Evolutionary conservation across 1,284 basidiomycete genomes (phyloP), one percentile per base, ranked within the genome.

Genomic region (Macrocystidia cucumis): DNA sequence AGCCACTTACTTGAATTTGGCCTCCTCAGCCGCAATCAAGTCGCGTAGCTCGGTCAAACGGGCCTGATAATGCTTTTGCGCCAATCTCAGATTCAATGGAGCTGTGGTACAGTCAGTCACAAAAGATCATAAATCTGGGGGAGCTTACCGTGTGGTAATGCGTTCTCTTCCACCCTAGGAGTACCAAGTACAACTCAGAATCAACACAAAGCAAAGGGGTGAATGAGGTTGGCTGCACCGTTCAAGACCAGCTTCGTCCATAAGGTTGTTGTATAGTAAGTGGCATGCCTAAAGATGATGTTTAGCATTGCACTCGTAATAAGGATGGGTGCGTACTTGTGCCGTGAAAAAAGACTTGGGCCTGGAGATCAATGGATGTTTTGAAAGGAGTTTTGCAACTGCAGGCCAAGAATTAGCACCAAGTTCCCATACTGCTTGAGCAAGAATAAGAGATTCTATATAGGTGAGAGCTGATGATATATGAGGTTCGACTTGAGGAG

Each of bases 361-460:
- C 30, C 76, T 71, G 2, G 64, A 60, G 24, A 84, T 59, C 6
- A 87, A 62, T 9, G 84, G 75, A 43, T 89, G 84, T 23, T 72
- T 73, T 14, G 69, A 60, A 16, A 92, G 68, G 2, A 85, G 46
- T 35, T 70, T 70, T 19, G 82, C 69, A n/a, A 91, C 74, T 7
- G 66, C 57, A 23, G 65, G 48, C 89, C 89, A 91, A n/a, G 73
- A 60, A 31, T 72, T 62, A 18, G 79, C 70, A n/a, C 90, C 90
- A 40, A 81, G 67, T 53, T 91, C 86, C 57, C 86, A 87, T 25
- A 89, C 80, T 0, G 87, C 81, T 59, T 93, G 90, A 2, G 88
- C 74, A 34, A 93, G 71, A 22, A 93, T 58, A 34, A 93, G 78
- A 30, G 68, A 60, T 56, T 88, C 84, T 28, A 80, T 54, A 40